phyloP scores from a whole-genome alignment of 2,329 filamentous ascomycete genomes.

The Talaromyces sp. region DNA sequence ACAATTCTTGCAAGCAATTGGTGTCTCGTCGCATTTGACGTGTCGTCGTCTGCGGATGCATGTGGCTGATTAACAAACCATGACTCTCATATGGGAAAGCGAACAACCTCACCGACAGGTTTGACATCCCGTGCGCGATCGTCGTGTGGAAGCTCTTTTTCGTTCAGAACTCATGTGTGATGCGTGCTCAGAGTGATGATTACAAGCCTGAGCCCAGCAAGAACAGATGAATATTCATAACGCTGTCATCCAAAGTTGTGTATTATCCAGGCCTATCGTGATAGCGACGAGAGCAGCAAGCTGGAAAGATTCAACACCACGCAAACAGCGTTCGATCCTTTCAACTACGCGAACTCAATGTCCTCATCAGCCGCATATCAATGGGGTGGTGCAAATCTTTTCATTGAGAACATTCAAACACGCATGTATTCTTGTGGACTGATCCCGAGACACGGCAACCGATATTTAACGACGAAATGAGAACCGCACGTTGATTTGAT shows the following conservation, averaged over 20 bases:
- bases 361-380: no score
- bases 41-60: conserved; percentile 15
- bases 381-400: no score
- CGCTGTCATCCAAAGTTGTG: neutral
- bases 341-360: no score
- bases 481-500: no score
- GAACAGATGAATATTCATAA: neutral
- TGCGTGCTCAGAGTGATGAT: neutral
- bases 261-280: neutral
- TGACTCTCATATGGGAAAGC: no score
- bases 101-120: conserved; percentile 13
- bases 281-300: neutral
- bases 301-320: neutral
- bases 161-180: conserved; percentile 2
- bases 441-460: no score
- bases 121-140: conserved; percentile 15
- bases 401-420: no score
- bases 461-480: no score
- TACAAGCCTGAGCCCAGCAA: neutral
- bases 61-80: neutral
- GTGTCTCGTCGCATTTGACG: conserved; percentile 22
- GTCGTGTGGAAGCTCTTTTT: conserved; percentile 12
- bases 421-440: no score
- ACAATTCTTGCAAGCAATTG: conserved; percentile 19
- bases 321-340: neutral